Base-by-base conservation (phyloP, 2,329 filamentous ascomycete genomes). In the Colletotrichum camelliae region DNA sequence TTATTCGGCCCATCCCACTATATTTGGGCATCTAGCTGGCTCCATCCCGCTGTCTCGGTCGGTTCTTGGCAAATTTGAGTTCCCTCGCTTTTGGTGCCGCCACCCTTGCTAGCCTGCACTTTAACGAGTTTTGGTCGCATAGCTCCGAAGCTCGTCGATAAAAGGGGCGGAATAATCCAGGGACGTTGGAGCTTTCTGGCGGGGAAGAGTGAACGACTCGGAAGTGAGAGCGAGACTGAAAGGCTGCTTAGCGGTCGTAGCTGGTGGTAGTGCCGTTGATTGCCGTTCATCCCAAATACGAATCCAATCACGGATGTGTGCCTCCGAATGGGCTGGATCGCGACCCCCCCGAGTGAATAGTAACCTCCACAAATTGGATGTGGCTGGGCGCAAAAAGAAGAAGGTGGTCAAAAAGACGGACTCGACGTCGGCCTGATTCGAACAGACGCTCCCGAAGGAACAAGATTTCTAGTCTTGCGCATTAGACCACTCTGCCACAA, bases 401-500 rank as follows among this genome's bases (percentile, higher is more conserved):
- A 27, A 27, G 24, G 24, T 5, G 24, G 24, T 27, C 27, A 71
- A 74, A 66, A 74, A 60, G 21, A 31, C 7, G 12, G 1, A 1
- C 3, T 72, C 73, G 73, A 75, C 73, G 73, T 75, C 67, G 73
- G 73, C 73, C 73, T 75, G 72, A 67, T 75, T 75, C 72, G 72
- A 75, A 75, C 72, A 75, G 72, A 75, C 72, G 72, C 72, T 75
- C 73, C 73, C 73, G 73, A 75, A 75, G 73, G 73, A 72, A 72
- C 73, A 72, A 72, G 73, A 75, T 75, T 75, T 75, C 69, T 75
- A 75, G 73, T 75, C 73, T 72, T 75, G 73, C 73, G 73, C 73
- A 75, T 75, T 75, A 75, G 73, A 75, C 73, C 73, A 75, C 69
- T 75, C 73, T 75, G 73, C 69, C 73, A 75, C 73, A 75, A 72